A percentile compares a stretch with the other conserved stretches of the same genome.
These are phyloP conservation scores for Kazachstania bromeliacearum DNA, from an alignment of 805 yeast species.

Conservation along the genomic window DNA sequence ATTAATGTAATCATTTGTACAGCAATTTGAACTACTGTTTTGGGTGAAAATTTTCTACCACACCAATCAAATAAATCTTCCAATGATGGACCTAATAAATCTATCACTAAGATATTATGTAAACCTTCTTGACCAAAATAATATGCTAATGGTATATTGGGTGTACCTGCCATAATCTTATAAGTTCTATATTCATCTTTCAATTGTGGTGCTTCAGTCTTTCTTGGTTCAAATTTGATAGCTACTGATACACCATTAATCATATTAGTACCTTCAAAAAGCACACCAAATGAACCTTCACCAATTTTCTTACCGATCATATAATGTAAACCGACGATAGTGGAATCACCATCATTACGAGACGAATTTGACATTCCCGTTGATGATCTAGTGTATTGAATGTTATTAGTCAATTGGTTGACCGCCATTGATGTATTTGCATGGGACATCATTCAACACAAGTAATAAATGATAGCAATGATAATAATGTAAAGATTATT, in stretches of 20 bases:
- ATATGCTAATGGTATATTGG: constrained; percentile 89
- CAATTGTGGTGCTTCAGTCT: constrained; percentile 93
- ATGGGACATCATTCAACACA: not conserved
- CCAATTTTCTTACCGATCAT: constrained; percentile 96
- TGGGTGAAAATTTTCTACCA: constrained; percentile 76
- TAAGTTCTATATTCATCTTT: constrained; percentile 94
- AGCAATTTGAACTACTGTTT: constrained; percentile 89
- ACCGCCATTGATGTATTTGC: constrained; percentile 6
- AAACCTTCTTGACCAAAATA: constrained; percentile 97
- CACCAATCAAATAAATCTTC: constrained; percentile 99
- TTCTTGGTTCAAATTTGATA: constrained; percentile 93
- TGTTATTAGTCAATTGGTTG: constrained; percentile 6
- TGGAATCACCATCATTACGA: constrained; percentile 5
- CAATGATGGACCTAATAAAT: constrained; percentile 86
- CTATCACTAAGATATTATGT: constrained; percentile 90
- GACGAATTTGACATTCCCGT: not conserved
- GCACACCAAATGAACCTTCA: constrained; percentile 96
- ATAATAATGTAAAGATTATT: not conserved
- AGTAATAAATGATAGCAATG: not conserved
- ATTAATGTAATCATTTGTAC: constrained; percentile 88
- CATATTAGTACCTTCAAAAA: constrained; percentile 90
- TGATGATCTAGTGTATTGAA: not conserved
- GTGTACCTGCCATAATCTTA: constrained; percentile 73
- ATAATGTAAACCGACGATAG: constrained; percentile 83
- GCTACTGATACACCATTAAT: constrained; percentile 85